Conservation (phyloP, 2,329 filamentous ascomycete species). For the Colletotrichum sp. region DNA sequence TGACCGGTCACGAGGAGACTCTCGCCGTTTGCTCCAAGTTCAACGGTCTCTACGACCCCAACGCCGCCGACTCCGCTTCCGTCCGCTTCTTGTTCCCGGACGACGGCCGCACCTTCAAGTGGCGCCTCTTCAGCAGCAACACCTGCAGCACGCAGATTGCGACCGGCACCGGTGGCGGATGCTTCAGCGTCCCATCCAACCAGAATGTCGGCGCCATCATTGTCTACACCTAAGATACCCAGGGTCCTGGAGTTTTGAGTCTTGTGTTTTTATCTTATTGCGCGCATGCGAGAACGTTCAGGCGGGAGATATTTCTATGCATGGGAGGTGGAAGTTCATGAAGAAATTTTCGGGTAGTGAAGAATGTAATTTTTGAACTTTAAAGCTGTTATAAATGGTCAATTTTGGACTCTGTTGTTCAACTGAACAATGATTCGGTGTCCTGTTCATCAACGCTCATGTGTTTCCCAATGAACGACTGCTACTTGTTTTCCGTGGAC, state of each 20-base stretch:
- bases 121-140: not conserved
- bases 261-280: fast-evolving
- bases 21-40: not conserved
- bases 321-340: too few species aligned
- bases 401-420: not conserved
- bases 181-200: not conserved
- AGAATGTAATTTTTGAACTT: not conserved
- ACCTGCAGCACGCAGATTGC: not conserved
- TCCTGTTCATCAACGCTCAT: not conserved
- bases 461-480: not conserved
- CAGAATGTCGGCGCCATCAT: not conserved
- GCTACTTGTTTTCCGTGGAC: fast-evolving
- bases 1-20: not conserved
- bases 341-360: not conserved
- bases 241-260: not conserved
- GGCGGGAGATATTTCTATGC: too few species aligned
- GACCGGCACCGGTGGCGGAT: not conserved
- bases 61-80: not conserved
- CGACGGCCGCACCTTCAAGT: not conserved
- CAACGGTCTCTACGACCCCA: not conserved
- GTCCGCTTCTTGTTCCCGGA: not conserved
- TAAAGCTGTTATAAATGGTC: fast-evolving
- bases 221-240: not conserved
- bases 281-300: too few species aligned
- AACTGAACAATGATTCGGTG: too few species aligned